Base-by-base conservation (phyloP, 805 yeast species). In the Wickerhamomyces hampshirensis region DNA sequence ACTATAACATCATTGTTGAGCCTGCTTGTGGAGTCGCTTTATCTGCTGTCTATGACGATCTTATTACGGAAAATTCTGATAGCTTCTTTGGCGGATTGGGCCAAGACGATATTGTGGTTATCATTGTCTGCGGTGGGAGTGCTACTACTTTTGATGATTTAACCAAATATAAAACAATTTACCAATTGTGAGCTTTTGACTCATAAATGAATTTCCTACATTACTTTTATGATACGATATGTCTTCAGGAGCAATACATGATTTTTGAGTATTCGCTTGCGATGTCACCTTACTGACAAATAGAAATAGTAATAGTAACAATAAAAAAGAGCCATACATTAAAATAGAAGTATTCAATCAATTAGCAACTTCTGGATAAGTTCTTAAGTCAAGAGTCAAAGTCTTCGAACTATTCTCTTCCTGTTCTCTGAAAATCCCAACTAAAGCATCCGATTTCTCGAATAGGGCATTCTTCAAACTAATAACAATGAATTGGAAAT, bases 401-500 rank as follows among this genome's bases (percentile, higher is more conserved):
- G 87, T 79, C 46, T 69, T 75, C 4, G 94, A 83, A 33, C 86
- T 72, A 50, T 84, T 85, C 35, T 77, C 74, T 6, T 65, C 62
- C 48, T 84, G 94, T 41, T 84, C 93, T 44, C 95, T 71, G 63
- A 85, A 89, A 34, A 93, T 89, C 23, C 98, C 98, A 5, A 93
- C 95, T 39, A 93, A 67, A 0, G 96, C 80, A 53, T 87, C 95
- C 6, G 96, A 84, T 50, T 78, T 77, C 54, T 89, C 96, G 59
- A 84, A 93, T 53, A 93, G 67, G 2, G 85, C 75, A 51, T 83
- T 87, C 61, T 91, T 93, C 59, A 93, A 72, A 30, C 95, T 84
- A 43, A 93, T 93, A 30, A 93, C 96, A 57, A 93, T 87, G 51
- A 91, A 87, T 55, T 93, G 98, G 57, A 86, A 77, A 29, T 75